Conservation (phyloP, 177 flowering plant genomes). For the Telopea speciosissima region DNA sequence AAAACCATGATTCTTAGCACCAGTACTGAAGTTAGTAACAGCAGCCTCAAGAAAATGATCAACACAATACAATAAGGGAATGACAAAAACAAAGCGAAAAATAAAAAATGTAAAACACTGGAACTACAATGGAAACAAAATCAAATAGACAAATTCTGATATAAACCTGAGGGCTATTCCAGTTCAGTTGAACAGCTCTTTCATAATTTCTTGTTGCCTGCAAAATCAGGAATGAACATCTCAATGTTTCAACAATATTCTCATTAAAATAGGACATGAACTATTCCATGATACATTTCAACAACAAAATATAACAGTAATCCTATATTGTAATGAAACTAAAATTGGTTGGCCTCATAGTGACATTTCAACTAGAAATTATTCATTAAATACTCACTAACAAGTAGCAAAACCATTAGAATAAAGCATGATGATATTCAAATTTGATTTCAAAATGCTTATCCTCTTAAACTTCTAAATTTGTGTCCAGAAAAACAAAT, state of each 20-base stretch:
- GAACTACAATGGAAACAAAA: neutral
- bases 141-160: neutral
- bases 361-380: neutral
- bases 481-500: neutral
- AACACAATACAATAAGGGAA: neutral
- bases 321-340: neutral
- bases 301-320: neutral
- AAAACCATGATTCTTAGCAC: neutral
- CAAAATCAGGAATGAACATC: constrained; percentile 13
- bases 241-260: neutral
- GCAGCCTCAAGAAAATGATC: neutral
- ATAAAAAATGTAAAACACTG: neutral
- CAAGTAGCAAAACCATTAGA: neutral
- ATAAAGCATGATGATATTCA: neutral
- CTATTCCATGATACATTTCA: neutral
- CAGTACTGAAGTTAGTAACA: neutral
- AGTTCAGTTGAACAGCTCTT: constrained; percentile 88
- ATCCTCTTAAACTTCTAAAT: neutral
- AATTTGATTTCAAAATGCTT: neutral
- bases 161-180: constrained; percentile 98
- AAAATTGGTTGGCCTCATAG: neutral
- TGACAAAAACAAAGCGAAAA: neutral
- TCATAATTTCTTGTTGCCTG: constrained; percentile 91
- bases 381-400: too few relatives aligned
- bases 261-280: neutral